phyloP scores from a whole-genome alignment of 2,329 filamentous ascomycete species.

The Colletotrichum chlorophyti region DNA sequence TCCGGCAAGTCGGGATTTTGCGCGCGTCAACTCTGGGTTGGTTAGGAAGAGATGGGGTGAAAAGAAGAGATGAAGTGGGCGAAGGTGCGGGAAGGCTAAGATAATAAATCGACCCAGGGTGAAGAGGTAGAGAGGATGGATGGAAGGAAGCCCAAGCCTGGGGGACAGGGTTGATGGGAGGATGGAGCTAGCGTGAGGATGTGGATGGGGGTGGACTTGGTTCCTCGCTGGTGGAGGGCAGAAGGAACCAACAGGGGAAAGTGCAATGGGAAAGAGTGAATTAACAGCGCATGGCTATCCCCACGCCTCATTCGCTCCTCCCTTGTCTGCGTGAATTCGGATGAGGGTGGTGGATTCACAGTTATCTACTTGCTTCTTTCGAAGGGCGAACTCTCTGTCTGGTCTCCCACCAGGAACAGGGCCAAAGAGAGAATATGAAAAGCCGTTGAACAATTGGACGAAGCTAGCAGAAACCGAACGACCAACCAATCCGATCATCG shows the following conservation, averaged over 20 bases:
- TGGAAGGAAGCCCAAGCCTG: constrained; percentile 2
- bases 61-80: not conserved
- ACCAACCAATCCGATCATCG: constrained; percentile 16
- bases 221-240: not conserved
- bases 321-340: constrained; percentile 3
- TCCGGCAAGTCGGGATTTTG: constrained; percentile 9
- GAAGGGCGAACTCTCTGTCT: not conserved
- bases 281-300: constrained; percentile 1
- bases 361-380: constrained; percentile 3
- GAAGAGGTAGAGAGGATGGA: not conserved
- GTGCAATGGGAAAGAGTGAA: not conserved
- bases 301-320: constrained; percentile 13
- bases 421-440: not conserved
- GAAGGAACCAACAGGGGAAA: not conserved
- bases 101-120: constrained; percentile 8
- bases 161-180: constrained; percentile 18
- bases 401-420: not conserved
- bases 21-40: constrained; percentile 15
- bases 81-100: constrained; percentile 9
- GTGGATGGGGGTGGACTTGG: not conserved
- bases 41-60: not conserved
- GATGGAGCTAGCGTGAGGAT: not conserved
- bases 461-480: constrained; percentile 13
- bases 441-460: constrained; percentile 19
- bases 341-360: too few relatives aligned